These are phyloP conservation scores for Baorangia bicolor DNA, from an alignment of 768 basidiomycete genomes.

Conservation along the genomic window DNA sequence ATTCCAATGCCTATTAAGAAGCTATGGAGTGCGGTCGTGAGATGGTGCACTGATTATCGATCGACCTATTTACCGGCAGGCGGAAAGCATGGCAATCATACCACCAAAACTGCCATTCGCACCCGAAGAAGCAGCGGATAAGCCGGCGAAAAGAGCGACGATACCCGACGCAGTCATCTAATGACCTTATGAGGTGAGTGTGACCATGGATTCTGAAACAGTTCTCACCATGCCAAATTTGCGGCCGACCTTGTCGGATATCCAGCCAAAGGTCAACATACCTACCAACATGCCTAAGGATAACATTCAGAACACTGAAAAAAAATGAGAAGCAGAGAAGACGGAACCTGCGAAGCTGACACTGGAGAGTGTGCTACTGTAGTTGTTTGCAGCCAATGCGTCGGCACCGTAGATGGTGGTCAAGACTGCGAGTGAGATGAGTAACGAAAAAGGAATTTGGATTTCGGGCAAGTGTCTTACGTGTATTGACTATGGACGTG, in stretches of 20 bases:
- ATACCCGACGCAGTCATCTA: conserved; percentile 83
- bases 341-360: conserved; percentile 77
- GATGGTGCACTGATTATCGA: not conserved
- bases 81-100: conserved; percentile 73
- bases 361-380: conserved; percentile 61
- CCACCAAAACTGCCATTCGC: conserved; percentile 69
- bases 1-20: conserved; percentile 89
- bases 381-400: conserved; percentile 50
- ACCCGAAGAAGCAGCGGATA: conserved; percentile 82
- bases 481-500: conserved; percentile 55
- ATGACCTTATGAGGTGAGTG: conserved; percentile 13
- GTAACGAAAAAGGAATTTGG: not conserved
- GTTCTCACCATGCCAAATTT: conserved; percentile 80
- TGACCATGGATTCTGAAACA: not conserved
- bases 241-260: conserved; percentile 83
- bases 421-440: conserved; percentile 49
- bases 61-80: conserved; percentile 56
- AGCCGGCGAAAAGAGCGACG: conserved; percentile 77
- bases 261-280: conserved; percentile 78
- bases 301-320: conserved; percentile 60
- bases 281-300: conserved; percentile 82
- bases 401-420: conserved; percentile 65
- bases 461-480: conserved; percentile 38
- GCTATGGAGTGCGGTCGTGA: conserved; percentile 35
- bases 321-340: conserved; percentile 66